phyloP scores from a whole-genome alignment of 805 yeast genomes.

The Brettanomyces sp. region DNA sequence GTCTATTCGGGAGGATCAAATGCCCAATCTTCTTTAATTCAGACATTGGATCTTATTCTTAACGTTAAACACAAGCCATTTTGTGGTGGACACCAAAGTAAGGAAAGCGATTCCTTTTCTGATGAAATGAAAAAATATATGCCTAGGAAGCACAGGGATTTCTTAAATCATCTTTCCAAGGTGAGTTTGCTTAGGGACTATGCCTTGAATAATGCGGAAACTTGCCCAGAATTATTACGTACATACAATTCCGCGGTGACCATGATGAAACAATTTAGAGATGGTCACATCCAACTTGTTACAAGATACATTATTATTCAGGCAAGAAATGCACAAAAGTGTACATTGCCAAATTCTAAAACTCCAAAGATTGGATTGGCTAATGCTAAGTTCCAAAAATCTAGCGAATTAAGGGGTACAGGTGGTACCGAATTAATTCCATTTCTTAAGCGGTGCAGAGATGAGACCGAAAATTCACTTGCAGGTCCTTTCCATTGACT shows the following conservation, averaged over 20 bases:
- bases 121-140: constrained; percentile 79
- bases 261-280: constrained; percentile 80
- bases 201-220: constrained; percentile 35
- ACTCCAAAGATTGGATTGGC: constrained; percentile 64
- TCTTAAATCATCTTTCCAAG: constrained; percentile 50
- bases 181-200: constrained; percentile 55
- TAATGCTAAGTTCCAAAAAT: constrained; percentile 27
- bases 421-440: constrained; percentile 92
- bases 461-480: constrained; percentile 60
- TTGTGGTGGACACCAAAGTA: constrained; percentile 51
- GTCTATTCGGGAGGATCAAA: constrained; percentile 83
- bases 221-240: constrained; percentile 47
- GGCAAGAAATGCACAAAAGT: constrained; percentile 45
- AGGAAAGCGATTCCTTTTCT: constrained; percentile 41
- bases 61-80: constrained; percentile 54
- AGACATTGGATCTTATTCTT: constrained; percentile 70
- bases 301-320: constrained; percentile 79
- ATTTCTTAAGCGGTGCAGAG: constrained; percentile 89
- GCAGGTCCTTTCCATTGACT: too few species aligned
- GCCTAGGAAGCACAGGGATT: constrained; percentile 82
- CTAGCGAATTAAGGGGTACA: constrained; percentile 64
- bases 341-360: constrained; percentile 39
- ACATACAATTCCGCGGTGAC: constrained; percentile 87
- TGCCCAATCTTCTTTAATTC: constrained; percentile 87
- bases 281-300: constrained; percentile 88